Base-by-base conservation (phyloP, 495 filamentous ascomycete species). In the Podospora conica region DNA sequence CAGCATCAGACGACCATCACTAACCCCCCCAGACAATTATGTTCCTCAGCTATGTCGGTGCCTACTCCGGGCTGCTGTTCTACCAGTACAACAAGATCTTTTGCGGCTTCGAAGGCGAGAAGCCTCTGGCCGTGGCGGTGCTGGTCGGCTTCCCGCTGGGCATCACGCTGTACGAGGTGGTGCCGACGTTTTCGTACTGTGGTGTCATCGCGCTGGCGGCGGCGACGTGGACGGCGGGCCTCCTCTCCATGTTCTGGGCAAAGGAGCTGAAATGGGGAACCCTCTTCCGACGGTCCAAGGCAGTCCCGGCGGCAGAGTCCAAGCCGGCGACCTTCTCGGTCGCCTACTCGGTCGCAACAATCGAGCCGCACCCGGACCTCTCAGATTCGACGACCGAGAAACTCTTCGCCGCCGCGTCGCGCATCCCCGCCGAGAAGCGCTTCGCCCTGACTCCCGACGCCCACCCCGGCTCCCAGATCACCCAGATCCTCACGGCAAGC, bases 81-180 rank as follows among this genome's bases (percentile, higher is more conserved):
- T 86, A 86, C 65, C 84, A 87, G 70, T 87, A 86, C 72, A 86
- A 83, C 66, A 84, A 84, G 59, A 85, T 87, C 58, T 87, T 86
- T 70, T 77, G 81, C 18, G 85, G 84, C 1, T 80, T 82, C 15
- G 77, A 84, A 57, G 84, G 83, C 1, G 71, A 85, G 31, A 82
- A 81, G 63, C 82, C 84, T 0, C 75, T 87, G 23, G 63, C 85
- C 6, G 66, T 76, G 12, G 82, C 82, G 27, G 72, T 79, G 7
- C 33, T 77, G 10, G 61, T 84, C 20, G 85, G 84, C 6, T 70
- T 87, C 29, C 75, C 82, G 18, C 11, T 31, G 23, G 64, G 64
- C 64, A 77, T 83, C 28, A 70, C 77, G 25, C 72, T 84, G 1
- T 76, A 74, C 40, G 60, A 78, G 64, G 68, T 63, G 25, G 61